Conservation (phyloP, 495 filamentous ascomycete species). For the Aspergillus saccharolyticus region DNA sequence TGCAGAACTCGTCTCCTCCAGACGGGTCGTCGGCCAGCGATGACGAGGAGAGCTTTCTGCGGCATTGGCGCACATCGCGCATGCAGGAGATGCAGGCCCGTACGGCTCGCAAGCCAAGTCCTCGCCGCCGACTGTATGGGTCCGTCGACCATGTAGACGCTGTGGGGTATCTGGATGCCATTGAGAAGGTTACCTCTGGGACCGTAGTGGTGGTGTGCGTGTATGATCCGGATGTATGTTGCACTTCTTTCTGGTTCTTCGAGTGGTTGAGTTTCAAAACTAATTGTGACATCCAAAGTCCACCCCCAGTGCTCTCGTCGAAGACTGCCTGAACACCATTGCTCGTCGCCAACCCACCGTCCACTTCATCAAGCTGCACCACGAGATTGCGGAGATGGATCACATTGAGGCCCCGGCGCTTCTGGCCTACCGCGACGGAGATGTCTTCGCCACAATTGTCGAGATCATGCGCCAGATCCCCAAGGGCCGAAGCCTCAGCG, state of each 20-base stretch:
- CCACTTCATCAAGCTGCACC: constrained; percentile 87
- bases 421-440: constrained; percentile 80
- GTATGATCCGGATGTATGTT: constrained; percentile 77
- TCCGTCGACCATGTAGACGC: constrained; percentile 81
- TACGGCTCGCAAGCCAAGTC: constrained; percentile 49
- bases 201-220: constrained; percentile 93
- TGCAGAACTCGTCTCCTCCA: constrained; percentile 42
- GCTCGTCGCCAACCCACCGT: constrained; percentile 62
- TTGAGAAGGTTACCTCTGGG: constrained; percentile 78
- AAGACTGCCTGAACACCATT: constrained; percentile 67
- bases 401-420: constrained; percentile 82
- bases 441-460: constrained; percentile 85
- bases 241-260: constrained; percentile 3
- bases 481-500: constrained; percentile 53
- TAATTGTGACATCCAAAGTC: constrained; percentile 51
- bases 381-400: constrained; percentile 92
- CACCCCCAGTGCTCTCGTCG: constrained; percentile 66
- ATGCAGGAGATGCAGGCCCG: constrained; percentile 70
- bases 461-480: constrained; percentile 84
- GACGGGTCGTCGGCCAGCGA: constrained; percentile 46
- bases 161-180: constrained; percentile 84
- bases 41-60: constrained; percentile 77
- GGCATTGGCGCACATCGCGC: constrained; percentile 74
- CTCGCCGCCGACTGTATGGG: constrained; percentile 71
- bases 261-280: constrained; percentile 20